Evolutionary conservation across 2,329 filamentous ascomycete genomes (phyloP).

Genomic region (Didymellaceae sp.): DNA sequence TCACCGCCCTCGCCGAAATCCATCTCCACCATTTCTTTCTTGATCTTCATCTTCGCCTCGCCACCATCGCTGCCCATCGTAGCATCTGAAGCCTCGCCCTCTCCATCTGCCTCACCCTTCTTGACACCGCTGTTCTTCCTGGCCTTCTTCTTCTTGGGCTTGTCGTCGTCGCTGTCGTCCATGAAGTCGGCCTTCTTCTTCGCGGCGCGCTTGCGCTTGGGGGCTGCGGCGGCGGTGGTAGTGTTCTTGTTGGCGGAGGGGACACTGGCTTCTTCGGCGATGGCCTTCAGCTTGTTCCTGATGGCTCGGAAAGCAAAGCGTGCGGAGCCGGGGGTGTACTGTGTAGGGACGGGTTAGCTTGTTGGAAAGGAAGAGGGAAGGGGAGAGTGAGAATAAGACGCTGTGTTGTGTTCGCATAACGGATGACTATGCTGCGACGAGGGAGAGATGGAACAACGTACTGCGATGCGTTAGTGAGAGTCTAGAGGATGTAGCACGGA

Average conservation of each 20-base stretch:
- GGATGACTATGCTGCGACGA: too few species aligned
- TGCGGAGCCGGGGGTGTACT: slow-evolving; percentile 36
- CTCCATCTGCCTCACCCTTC: not conserved
- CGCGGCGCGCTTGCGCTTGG: not conserved
- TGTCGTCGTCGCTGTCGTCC: not conserved
- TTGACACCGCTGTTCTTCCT: not conserved
- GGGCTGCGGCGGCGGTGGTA: not conserved
- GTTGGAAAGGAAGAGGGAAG: not conserved
- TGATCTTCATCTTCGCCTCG: not conserved
- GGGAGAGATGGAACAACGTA: not conserved
- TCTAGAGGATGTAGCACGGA: not conserved
- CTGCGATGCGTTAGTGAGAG: not conserved
- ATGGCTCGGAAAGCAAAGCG: slow-evolving; percentile 29
- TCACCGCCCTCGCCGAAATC: not conserved
- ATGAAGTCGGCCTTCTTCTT: slow-evolving; percentile 8
- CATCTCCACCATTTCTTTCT: not conserved
- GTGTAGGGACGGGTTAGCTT: not conserved
- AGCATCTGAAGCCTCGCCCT: not conserved
- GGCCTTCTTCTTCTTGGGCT: not conserved
- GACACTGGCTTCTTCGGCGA: not conserved
- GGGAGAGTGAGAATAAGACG: not conserved
- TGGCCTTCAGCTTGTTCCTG: slow-evolving; percentile 30
- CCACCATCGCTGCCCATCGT: not conserved
- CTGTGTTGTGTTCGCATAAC: not conserved
- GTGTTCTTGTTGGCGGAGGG: not conserved